These are phyloP conservation scores for Aspergillus quadrilineatus DNA, from an alignment of 2,329 filamentous ascomycete genomes.

Conservation along the genomic window DNA sequence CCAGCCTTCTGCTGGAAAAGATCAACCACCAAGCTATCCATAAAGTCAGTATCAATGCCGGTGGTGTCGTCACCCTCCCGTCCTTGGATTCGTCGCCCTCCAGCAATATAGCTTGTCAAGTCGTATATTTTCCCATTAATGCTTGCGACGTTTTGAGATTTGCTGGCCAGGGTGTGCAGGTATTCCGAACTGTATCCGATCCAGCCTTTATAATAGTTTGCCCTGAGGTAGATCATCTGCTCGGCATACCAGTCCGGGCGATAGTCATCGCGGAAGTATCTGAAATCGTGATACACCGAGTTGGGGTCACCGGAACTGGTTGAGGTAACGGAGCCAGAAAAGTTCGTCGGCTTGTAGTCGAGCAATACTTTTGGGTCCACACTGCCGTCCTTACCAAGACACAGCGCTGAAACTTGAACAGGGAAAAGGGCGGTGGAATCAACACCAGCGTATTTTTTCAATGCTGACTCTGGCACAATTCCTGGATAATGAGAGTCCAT, in stretches of 20 bases:
- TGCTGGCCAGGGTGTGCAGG: conserved; percentile 65
- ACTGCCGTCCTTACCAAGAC: conserved; percentile 68
- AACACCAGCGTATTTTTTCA: conserved; percentile 79
- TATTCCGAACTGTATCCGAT: conserved; percentile 81
- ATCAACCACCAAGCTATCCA: conserved; percentile 70
- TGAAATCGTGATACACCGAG: conserved; percentile 86
- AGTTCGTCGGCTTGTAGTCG: conserved; percentile 77
- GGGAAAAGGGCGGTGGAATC: conserved; percentile 92
- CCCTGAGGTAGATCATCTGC: conserved; percentile 74
- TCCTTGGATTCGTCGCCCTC: conserved; percentile 66
- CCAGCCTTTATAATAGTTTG: conserved; percentile 80
- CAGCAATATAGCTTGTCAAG: conserved; percentile 75
- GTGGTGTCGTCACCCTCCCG: conserved; percentile 54
- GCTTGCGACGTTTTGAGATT: conserved; percentile 71
- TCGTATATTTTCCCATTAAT: conserved; percentile 83
- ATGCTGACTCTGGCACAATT: conserved; percentile 58
- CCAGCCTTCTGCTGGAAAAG: conserved; percentile 78
- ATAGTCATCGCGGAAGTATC: conserved; percentile 69
- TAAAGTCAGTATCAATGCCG: conserved; percentile 68
- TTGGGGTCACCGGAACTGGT: conserved; percentile 70
- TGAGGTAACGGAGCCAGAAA: conserved; percentile 64
- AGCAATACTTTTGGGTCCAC: conserved; percentile 74
- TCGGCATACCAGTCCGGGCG: conserved; percentile 91
- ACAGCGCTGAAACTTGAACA: conserved; percentile 88
- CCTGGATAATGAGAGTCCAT: conserved; percentile 75